Conservation (phyloP, 345 rosid species). For the Pugionium cornutum region DNA sequence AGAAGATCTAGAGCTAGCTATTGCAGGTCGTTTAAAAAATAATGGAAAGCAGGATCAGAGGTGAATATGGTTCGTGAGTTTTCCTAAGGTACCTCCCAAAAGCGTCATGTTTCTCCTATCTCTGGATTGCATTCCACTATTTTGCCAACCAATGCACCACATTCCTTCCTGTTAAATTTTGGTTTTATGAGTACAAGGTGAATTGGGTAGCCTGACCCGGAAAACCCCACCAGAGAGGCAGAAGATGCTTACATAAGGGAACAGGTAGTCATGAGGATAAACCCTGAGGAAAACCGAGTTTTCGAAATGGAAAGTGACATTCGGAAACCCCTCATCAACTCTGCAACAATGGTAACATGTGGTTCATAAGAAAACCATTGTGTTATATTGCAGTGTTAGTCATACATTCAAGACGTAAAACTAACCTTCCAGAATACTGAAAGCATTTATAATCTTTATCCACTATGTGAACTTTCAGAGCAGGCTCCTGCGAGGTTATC, state of each 20-base stretch:
- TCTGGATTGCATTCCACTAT: slow-evolving; percentile 82
- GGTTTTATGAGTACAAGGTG: not conserved
- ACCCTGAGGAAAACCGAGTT: slow-evolving; percentile 77
- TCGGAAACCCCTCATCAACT: slow-evolving; percentile 87
- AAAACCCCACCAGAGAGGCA: slow-evolving; percentile 13
- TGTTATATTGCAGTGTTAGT: not conserved
- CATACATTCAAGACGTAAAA: not conserved
- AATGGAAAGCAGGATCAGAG: not conserved
- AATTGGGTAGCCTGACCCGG: slow-evolving; percentile 11
- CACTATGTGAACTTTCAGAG: slow-evolving; percentile 64
- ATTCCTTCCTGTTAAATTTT: slow-evolving; percentile 60
- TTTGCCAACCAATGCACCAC: slow-evolving; percentile 99
- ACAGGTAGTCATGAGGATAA: slow-evolving; percentile 86
- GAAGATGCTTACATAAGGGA: slow-evolving; percentile 73
- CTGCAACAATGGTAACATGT: slow-evolving; percentile 52
- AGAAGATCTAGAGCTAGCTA: slow-evolving; percentile 11
- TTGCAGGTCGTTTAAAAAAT: not conserved
- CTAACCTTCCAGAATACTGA: slow-evolving; percentile 82
- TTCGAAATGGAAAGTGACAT: slow-evolving; percentile 83
- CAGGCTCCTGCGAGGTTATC: slow-evolving; percentile 82
- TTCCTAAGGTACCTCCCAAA: slow-evolving; percentile 65
- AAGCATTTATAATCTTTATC: slow-evolving; percentile 86
- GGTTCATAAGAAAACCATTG: slow-evolving; percentile 24
- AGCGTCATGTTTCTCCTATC: slow-evolving; percentile 85
- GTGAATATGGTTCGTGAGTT: slow-evolving; percentile 17